These are phyloP conservation scores for Penicillium manginii DNA, from an alignment of 495 filamentous ascomycete species.

Conservation along the genomic window DNA sequence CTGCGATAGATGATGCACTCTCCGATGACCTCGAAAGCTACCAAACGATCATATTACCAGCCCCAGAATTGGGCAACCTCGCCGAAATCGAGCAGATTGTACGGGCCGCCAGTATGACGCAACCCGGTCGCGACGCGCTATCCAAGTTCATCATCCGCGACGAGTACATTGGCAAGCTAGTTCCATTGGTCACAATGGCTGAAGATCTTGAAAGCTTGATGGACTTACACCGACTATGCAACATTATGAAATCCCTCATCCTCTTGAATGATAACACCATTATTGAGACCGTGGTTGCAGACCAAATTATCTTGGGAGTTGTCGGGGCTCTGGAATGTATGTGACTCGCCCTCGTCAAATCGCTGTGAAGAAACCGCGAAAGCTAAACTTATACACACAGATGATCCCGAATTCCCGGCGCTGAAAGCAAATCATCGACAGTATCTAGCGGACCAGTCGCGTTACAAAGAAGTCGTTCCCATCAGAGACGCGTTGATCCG, in stretches of 20 bases:
- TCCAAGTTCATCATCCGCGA: constrained; percentile 83
- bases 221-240: constrained; percentile 90
- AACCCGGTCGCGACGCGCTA: constrained; percentile 82
- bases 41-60: constrained; percentile 73
- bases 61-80: constrained; percentile 77
- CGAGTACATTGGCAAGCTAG: constrained; percentile 85
- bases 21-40: constrained; percentile 84
- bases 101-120: constrained; percentile 71
- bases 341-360: constrained; percentile 19
- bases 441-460: constrained; percentile 84
- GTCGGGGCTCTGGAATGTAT: constrained; percentile 94
- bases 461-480: constrained; percentile 94
- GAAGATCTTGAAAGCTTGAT: constrained; percentile 86
- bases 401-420: constrained; percentile 97
- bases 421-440: constrained; percentile 98
- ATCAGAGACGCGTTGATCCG: constrained; percentile 80
- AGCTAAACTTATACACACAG: constrained; percentile 37
- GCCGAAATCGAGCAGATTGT: constrained; percentile 81
- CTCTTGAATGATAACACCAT: constrained; percentile 92
- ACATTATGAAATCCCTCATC: constrained; percentile 96
- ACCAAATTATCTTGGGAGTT: constrained; percentile 86
- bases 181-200: constrained; percentile 80
- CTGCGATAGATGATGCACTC: constrained; percentile 74
- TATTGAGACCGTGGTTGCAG: constrained; percentile 90
- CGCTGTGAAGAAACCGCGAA: constrained; percentile 1